Base-by-base conservation (phyloP, 2,329 filamentous ascomycete species). In the Colletotrichum tabaci region DNA sequence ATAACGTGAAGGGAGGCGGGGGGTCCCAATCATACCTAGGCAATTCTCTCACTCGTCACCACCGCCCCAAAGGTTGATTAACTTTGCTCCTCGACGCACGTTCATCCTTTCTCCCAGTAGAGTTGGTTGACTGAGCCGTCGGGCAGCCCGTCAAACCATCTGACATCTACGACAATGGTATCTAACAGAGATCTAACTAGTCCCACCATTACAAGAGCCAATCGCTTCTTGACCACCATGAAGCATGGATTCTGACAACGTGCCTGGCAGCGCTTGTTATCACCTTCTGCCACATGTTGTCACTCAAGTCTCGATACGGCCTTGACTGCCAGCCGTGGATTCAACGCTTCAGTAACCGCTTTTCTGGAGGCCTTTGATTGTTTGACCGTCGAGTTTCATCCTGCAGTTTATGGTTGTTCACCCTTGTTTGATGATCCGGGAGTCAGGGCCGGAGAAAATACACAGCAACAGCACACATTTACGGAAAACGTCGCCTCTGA, bases 381-480 rank as follows among this genome's bases (percentile, higher is more conserved):
- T 56, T 67, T 67, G 56, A 35, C 60, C 63, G 42, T 58, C 23
- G n/a, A 52, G 67, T 67, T 67, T 67, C 63, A 71, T 21, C 30
- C 50, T 47, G 42, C n/a, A 23, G 38, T 21, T 66, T 66, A 70
- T 61, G 67, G 62, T 66, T 66, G 67, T 66, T 46, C 21, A 23
- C 65, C 53, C 50, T 21, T 44, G 71, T 73, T 73, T 75, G 74
- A 75, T 75, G 72, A 52, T 62, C 74, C 55, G 72, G 62, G 61
- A 66, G 74, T 73, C 66, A 61, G 74, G 62, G 64, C 63, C 50
- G 52, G 50, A 66, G 57, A 67, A 52, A 58, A 63, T 49, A 30
- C n/a, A 30, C 38, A n/a, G 52, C 67, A 70, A 72, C 65, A 58
- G 21, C 56, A 63, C 40, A n/a, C 38, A 44, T 52, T 52, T 26